These are phyloP conservation scores for Ganoderma multipileum DNA, from an alignment of 1,284 basidiomycete genomes.

Conservation along the genomic window DNA sequence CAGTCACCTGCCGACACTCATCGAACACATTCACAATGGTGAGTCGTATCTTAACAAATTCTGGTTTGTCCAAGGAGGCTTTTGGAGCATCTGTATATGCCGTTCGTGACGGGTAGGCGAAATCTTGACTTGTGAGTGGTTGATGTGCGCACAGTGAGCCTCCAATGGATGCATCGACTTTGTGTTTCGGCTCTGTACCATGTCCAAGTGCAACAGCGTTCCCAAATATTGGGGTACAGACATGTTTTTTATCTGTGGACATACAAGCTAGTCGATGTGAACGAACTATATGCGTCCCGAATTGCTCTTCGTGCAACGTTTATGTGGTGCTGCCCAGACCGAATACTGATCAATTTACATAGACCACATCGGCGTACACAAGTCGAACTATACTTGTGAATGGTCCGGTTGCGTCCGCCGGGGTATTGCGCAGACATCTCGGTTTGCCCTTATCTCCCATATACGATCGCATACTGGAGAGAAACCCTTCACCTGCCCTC, in stretches of 20 bases:
- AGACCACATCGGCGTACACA: conserved; percentile 88
- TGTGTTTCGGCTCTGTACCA: too few relatives aligned
- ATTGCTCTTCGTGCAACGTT: neutral
- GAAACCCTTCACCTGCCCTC: conserved; percentile 87
- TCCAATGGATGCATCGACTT: too few relatives aligned
- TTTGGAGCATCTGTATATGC: too few relatives aligned
- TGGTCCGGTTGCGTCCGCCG: conserved; percentile 84
- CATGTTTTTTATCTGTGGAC: too few relatives aligned
- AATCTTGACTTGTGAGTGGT: too few relatives aligned
- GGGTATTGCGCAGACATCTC: conserved; percentile 83
- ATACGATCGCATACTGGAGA: conserved; percentile 92
- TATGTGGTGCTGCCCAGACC: too few relatives aligned
- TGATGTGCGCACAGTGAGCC: too few relatives aligned
- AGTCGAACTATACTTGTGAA: conserved; percentile 88
- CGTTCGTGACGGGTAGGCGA: too few relatives aligned
- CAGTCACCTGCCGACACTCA: conserved; percentile 72
- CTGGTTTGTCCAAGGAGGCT: too few relatives aligned
- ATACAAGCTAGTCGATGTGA: too few relatives aligned
- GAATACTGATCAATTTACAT: conserved; percentile 1
- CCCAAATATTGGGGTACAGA: too few relatives aligned
- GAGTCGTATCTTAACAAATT: conserved; percentile 34
- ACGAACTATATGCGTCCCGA: neutral
- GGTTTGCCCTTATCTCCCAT: conserved; percentile 88
- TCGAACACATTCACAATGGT: conserved; percentile 84
- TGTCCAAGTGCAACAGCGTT: too few relatives aligned